A percentile compares a stretch with the other conserved stretches of the same genome.
These are phyloP conservation scores for Henckelia pumila DNA, from an alignment of 257 asterid species.

Conservation along the genomic window DNA sequence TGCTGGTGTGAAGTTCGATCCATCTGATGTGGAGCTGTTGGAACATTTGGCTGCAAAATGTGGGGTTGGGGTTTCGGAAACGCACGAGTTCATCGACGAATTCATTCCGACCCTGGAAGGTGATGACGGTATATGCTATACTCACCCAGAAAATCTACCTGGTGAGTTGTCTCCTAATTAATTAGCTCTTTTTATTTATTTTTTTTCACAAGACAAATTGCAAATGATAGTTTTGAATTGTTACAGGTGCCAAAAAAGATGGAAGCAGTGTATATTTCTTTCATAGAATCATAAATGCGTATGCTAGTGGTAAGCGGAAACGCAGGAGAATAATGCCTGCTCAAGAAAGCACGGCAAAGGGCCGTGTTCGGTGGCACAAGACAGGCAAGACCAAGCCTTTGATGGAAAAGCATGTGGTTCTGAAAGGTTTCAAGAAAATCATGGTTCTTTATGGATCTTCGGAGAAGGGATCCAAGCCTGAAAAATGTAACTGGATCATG, in stretches of 20 bases:
- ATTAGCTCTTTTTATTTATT: too few species aligned
- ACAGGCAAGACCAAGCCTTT: constrained; percentile 75
- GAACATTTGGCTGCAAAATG: constrained; percentile 83
- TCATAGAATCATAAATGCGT: constrained; percentile 57
- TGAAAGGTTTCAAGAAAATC: constrained; percentile 79
- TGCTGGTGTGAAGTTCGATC: constrained; percentile 83
- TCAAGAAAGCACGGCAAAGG: constrained; percentile 22
- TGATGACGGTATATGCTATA: constrained; percentile 72
- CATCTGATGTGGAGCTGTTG: constrained; percentile 77
- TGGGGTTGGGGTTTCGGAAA: constrained; percentile 44
- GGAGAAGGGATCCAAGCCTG: constrained; percentile 55
- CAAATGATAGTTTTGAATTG: background rate
- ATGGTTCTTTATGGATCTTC: constrained; percentile 68
- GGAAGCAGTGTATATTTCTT: constrained; percentile 85
- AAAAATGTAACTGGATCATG: constrained; percentile 82
- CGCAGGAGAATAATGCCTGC: constrained; percentile 57
- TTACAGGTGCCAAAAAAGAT: constrained; percentile 74
- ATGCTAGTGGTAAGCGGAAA: constrained; percentile 73
- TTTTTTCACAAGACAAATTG: too few species aligned
- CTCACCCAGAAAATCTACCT: constrained; percentile 98
- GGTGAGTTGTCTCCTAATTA: constrained; percentile 45
- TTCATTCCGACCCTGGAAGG: constrained; percentile 80
- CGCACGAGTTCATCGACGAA: constrained; percentile 65
- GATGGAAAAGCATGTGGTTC: constrained; percentile 55
- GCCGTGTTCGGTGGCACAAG: constrained; percentile 88